A percentile compares a stretch with the other conserved stretches of the same genome.
These are phyloP conservation scores for Claviceps pusilla DNA, from an alignment of 2,329 filamentous ascomycete species.

Conservation along the genomic window DNA sequence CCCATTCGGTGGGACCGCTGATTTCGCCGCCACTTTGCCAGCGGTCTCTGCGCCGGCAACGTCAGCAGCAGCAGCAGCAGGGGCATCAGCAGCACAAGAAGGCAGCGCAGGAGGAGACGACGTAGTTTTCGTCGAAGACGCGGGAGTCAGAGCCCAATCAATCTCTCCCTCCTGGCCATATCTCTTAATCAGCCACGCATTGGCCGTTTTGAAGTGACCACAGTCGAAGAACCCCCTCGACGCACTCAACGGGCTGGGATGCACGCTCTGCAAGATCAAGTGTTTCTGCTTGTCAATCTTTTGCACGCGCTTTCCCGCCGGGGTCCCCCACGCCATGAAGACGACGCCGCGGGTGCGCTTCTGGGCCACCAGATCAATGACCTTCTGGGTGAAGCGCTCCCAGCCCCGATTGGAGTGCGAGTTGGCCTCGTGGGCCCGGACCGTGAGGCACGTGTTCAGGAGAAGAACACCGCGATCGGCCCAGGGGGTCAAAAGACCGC, in stretches of 20 bases:
- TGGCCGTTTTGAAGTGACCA: slow-evolving; percentile 65
- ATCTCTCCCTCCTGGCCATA: slow-evolving; percentile 73
- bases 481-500: slow-evolving; percentile 81
- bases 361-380: slow-evolving; percentile 74
- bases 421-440: slow-evolving; percentile 76
- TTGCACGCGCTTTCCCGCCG: slow-evolving; percentile 64
- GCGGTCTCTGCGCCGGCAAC: slow-evolving; percentile 9
- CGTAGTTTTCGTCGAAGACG: slow-evolving; percentile 17
- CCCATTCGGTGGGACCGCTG: slow-evolving; percentile 7
- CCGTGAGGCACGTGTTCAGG: slow-evolving; percentile 89
- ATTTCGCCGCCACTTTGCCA: slow-evolving; percentile 11
- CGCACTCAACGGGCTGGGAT: slow-evolving; percentile 88
- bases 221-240: slow-evolving; percentile 68
- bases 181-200: slow-evolving; percentile 65
- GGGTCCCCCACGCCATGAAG: slow-evolving; percentile 85
- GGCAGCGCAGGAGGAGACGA: background rate
- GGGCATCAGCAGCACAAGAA: slow-evolving; percentile 7
- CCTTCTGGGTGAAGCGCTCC: slow-evolving; percentile 83
- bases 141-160: slow-evolving; percentile 57
- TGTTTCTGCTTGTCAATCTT: slow-evolving; percentile 61
- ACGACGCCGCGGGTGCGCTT: slow-evolving; percentile 70
- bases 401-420: slow-evolving; percentile 76
- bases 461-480: slow-evolving; percentile 83
- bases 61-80: slow-evolving; percentile 2
- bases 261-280: slow-evolving; percentile 70